Conservation (phyloP, 768 basidiomycete genomes). For the Pleurotus tuoliensis region DNA sequence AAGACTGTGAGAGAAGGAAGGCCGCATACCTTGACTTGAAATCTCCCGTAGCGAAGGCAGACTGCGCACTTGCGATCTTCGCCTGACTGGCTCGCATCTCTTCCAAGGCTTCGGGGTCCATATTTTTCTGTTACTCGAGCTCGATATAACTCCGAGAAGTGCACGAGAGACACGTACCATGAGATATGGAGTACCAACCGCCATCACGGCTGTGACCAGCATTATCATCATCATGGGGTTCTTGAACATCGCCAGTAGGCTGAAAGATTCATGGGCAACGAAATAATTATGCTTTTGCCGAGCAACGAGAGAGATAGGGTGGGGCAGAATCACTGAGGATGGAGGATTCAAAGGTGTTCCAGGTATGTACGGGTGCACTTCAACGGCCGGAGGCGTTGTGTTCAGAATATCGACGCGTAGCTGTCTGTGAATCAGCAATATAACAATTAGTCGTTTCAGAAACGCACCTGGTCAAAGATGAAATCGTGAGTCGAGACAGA, state of each 20-base stretch:
- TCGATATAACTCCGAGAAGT: not conserved
- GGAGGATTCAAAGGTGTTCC: slow-evolving; percentile 68
- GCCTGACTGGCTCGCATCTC: slow-evolving; percentile 62
- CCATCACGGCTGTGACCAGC: slow-evolving; percentile 60
- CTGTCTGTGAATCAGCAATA: slow-evolving; percentile 30
- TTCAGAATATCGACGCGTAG: slow-evolving; percentile 63
- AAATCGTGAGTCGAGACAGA: slow-evolving; percentile 66
- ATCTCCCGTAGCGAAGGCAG: slow-evolving; percentile 55
- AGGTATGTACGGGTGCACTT: slow-evolving; percentile 59
- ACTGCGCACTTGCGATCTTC: slow-evolving; percentile 51
- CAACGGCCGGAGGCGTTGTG: slow-evolving; percentile 25
- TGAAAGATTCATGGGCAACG: slow-evolving; percentile 68
- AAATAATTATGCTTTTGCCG: slow-evolving; percentile 62
- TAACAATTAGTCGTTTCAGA: not conserved
- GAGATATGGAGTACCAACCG: slow-evolving; percentile 71
- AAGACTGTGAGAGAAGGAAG: not conserved
- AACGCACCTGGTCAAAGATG: slow-evolving; percentile 63
- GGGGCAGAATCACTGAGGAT: slow-evolving; percentile 48
- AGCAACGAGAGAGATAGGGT: slow-evolving; percentile 57
- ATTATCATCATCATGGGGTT: slow-evolving; percentile 86
- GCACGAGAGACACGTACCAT: slow-evolving; percentile 42
- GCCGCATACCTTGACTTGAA: slow-evolving; percentile 48
- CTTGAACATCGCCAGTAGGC: slow-evolving; percentile 68
- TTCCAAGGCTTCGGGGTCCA: slow-evolving; percentile 68
- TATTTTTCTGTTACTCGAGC: slow-evolving; percentile 53